Evolutionary conservation across 2,329 filamentous ascomycete genomes (phyloP), one percentile per base, ranked within the genome.

Genomic region (Alternaria hordeiaustralica): DNA sequence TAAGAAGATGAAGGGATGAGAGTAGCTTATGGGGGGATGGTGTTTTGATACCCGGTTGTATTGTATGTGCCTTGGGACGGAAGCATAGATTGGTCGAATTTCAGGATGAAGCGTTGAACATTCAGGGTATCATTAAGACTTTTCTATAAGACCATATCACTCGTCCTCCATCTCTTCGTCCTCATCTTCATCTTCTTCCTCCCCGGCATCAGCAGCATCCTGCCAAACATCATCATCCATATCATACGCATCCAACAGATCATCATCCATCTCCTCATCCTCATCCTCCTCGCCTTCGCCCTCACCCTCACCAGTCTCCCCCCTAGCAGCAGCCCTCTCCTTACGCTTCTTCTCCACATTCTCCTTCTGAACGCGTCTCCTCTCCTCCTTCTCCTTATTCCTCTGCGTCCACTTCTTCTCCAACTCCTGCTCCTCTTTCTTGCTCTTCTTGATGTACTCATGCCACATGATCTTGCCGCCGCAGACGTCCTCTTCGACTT

Each of bases 391-490:
- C 78, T 96, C 92, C 73, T 89, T 88, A 61, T 88, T 87, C 74
- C 88, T 87, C 81, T 91, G 83, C 70, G 94, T 90, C 92, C 96
- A 98, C 70, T 88, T 87, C 83, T 90, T 88, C 71, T 98, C 94
- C 71, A 97, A 82, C 67, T 91, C 88, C 76, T 90, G 87, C 60
- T 93, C 83, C 79, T 99, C 94, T 18, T 88, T 87, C 71, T 89
- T 89, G 7, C 88, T 89, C 86, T 99, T 99, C 77, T 90, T 88
- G 57, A 98, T 89, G 77, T 93, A 96, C 78, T 97, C 94, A 80
- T 99, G 96, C 96, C 96, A 99, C 92, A 99, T 92, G 60, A 97
- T 87, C 78, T 93, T 96, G 54, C 96, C 96, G 25, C 88, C 87
- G 74, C 94, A 97, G 7, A 98, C 82, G 2, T 95, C 96, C 72